Evolutionary conservation across 306 rosid species (phyloP).

Genomic region (Trichosanthes truncata): DNA sequence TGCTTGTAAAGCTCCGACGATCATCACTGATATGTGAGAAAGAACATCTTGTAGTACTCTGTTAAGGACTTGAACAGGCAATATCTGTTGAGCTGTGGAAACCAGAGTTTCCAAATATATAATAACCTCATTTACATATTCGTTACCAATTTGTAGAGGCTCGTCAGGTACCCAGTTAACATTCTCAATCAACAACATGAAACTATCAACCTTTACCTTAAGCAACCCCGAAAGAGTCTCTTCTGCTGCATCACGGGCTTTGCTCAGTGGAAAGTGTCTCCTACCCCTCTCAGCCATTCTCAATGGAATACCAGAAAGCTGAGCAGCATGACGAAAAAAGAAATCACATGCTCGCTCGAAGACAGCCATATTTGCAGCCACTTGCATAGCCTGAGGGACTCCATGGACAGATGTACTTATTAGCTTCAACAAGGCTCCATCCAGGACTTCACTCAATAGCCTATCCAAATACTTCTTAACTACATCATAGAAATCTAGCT

Average conservation of each 20-base stretch:
- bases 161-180: slow-evolving; percentile 91
- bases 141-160: slow-evolving; percentile 63
- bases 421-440: slow-evolving; percentile 75
- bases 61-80: slow-evolving; percentile 80
- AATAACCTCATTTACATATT: slow-evolving; percentile 83
- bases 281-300: slow-evolving; percentile 94
- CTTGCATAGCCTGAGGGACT: slow-evolving; percentile 91
- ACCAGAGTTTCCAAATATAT: slow-evolving; percentile 89
- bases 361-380: slow-evolving; percentile 95
- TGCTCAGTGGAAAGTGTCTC: slow-evolving; percentile 72
- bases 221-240: slow-evolving; percentile 53
- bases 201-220: slow-evolving; percentile 58
- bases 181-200: slow-evolving; percentile 71
- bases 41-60: slow-evolving; percentile 81
- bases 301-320: slow-evolving; percentile 86
- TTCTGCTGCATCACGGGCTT: slow-evolving; percentile 88
- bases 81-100: slow-evolving; percentile 90
- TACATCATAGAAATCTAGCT: slow-evolving; percentile 84
- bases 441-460: slow-evolving; percentile 69
- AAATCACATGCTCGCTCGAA: slow-evolving; percentile 95
- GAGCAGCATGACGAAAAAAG: slow-evolving; percentile 96
- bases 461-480: slow-evolving; percentile 89
- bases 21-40: slow-evolving; percentile 76
- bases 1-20: slow-evolving; percentile 59
- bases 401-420: slow-evolving; percentile 61